Evolutionary conservation across 345 rosid species (phyloP).

Genomic region (Brassica cretica): DNA sequence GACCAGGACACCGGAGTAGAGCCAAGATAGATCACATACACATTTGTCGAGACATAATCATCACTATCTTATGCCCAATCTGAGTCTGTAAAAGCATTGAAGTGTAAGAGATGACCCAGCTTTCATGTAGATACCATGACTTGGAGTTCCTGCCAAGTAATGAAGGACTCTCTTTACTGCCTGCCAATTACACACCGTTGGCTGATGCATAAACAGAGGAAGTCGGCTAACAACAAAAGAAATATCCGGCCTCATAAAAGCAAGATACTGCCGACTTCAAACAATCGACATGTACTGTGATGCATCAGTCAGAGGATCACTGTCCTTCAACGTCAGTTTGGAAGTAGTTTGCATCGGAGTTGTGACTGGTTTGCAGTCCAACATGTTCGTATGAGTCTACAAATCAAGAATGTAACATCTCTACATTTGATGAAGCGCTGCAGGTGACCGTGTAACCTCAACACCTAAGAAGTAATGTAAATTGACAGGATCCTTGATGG

Average conservation of each 20-base stretch:
- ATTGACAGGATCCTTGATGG: neutral
- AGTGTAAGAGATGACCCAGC: neutral
- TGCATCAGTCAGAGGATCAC: neutral
- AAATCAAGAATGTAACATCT: too few relatives aligned
- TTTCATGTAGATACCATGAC: neutral
- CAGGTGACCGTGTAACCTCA: neutral
- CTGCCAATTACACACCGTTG: neutral
- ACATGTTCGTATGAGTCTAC: too few relatives aligned
- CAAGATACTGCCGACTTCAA: neutral
- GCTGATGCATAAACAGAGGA: neutral
- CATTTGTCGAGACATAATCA: neutral
- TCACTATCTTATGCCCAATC: neutral
- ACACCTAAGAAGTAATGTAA: neutral
- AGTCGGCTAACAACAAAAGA: neutral
- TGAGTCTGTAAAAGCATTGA: neutral
- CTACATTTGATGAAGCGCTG: neutral
- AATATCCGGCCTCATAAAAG: neutral
- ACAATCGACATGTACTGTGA: neutral
- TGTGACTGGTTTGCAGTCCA: neutral
- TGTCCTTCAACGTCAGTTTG: neutral
- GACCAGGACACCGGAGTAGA: neutral
- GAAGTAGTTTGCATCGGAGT: neutral
- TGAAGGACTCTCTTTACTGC: neutral
- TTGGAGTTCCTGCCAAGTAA: neutral
- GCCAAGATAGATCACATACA: neutral